Evolutionary conservation across 169 alveolate genomes (phyloP).

Genomic region (Eimeria falciformis): DNA sequence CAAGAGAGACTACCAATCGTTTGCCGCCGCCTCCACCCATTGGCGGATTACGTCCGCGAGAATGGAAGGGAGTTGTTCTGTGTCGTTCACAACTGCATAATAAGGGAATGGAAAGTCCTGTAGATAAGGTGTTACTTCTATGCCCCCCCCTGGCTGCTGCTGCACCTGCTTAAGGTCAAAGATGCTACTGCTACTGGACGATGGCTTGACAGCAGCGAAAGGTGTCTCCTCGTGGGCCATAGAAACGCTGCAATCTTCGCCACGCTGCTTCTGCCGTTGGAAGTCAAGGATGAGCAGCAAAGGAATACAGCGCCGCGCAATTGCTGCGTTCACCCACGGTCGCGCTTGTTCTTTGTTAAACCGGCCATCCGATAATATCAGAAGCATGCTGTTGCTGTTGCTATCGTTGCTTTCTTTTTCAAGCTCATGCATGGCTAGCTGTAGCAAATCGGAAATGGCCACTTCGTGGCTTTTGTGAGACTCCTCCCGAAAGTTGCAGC

Average conservation of each 20-base stretch:
- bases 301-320: conserved; percentile 87
- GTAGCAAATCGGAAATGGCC: conserved; percentile 81
- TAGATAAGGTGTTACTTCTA: conserved; percentile 89
- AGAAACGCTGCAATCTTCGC: background rate
- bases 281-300: conserved; percentile 89
- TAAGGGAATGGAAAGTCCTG: conserved; percentile 95
- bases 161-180: conserved; percentile 88
- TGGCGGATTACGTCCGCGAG: conserved; percentile 84
- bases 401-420: conserved; percentile 76
- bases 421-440: conserved; percentile 87
- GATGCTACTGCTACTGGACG: conserved; percentile 81
- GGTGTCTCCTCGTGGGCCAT: background rate
- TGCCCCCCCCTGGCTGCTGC: conserved; percentile 85
- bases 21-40: conserved; percentile 81
- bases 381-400: conserved; percentile 82
- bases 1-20: background rate
- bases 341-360: conserved; percentile 93
- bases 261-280: conserved; percentile 66
- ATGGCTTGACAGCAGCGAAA: background rate
- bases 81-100: conserved; percentile 89
- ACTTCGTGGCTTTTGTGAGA: conserved; percentile 78
- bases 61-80: conserved; percentile 79
- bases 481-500: conserved; percentile 82
- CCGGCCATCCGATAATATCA: conserved; percentile 95
- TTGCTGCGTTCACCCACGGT: conserved; percentile 88